phyloP scores from a whole-genome alignment of 2,329 filamentous ascomycete genomes.

The Penicillium sp. region DNA sequence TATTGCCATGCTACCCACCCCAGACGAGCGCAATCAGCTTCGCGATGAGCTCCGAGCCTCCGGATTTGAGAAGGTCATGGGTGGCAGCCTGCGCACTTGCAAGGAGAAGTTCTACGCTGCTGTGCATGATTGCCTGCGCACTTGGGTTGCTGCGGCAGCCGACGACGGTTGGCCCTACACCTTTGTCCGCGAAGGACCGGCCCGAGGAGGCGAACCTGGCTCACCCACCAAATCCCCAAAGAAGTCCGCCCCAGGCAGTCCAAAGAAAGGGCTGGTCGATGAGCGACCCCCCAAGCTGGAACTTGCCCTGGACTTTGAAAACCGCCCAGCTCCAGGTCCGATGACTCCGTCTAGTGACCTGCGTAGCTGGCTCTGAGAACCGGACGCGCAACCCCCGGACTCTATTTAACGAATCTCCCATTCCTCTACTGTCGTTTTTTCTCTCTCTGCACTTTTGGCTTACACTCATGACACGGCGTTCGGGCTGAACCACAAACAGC shows the following conservation, averaged over 20 bases:
- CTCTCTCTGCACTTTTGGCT: constrained; percentile 12
- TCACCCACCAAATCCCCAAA: constrained; percentile 51
- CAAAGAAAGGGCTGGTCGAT: constrained; percentile 49
- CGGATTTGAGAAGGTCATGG: constrained; percentile 90
- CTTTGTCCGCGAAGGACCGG: constrained; percentile 65
- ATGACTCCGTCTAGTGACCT: constrained; percentile 32
- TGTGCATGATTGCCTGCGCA: constrained; percentile 84
- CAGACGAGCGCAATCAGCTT: constrained; percentile 71
- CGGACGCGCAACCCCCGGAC: constrained; percentile 1
- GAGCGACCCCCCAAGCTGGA: constrained; percentile 64
- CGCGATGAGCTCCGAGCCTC: constrained; percentile 78
- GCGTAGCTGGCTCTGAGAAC: constrained; percentile 40
- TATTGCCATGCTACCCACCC: constrained; percentile 74
- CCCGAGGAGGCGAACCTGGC: constrained; percentile 38
- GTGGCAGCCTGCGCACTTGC: constrained; percentile 79
- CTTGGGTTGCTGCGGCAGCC: constrained; percentile 83
- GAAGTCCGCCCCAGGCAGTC: constrained; percentile 40
- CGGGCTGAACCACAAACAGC: constrained; percentile 6
- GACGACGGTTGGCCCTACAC: constrained; percentile 87
- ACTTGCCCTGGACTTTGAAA: constrained; percentile 40
- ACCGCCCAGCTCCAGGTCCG: constrained; percentile 18
- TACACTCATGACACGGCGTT: constrained; percentile 31
- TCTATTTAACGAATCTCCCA: constrained; percentile 6
- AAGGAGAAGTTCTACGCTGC: constrained; percentile 97
- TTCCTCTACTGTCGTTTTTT: constrained; percentile 20